Evolutionary conservation across 192 early-diverging fungal species (phyloP), one percentile per base, ranked within the genome.

Genomic region (Backusella australiensis): DNA sequence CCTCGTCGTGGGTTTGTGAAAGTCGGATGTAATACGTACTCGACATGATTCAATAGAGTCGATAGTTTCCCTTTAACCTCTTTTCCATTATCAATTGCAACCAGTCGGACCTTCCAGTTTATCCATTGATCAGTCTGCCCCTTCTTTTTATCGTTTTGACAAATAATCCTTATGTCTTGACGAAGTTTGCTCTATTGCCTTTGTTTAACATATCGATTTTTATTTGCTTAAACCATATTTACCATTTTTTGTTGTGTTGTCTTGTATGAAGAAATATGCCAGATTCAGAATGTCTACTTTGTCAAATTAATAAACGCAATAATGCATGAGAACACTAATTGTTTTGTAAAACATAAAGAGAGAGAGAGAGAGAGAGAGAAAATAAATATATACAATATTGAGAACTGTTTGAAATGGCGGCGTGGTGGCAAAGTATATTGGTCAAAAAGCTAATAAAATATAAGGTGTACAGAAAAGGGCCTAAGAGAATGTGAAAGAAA

Each of bases 21-120:
- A 9, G 85, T 88, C 1, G 79, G 80, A 73, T 88, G 87, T n/a
- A 88, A 71, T 6, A 82, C 41, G 73, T 88, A 88, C 65, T 86
- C 87, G 32, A 88, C 85, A 72, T 79, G 75, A 17, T 86, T 84
- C 36, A 88, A 34, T 3, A 79, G n/a, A 15, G 46, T 32, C 0
- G 76, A 39, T 76, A 88, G n/a, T 73, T 86, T 72, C 74, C 36
- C 56, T 71, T 75, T 42, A 77, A 69, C 49, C 81, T 83, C 74
- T 78, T 82, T 34, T 65, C 78, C 15, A 77, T 77, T 77, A 73
- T 85, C 78, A n/a, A 85, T 53, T 4, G 85, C 85, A 56, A 82
- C 77, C 6, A 88, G 56, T 1, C 77, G 73, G 8, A 88, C 82
- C 68, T 81, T 86, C 87, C 87, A 88, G 17, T 78, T 81, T 42